Evolutionary conservation across 1,284 basidiomycete species (phyloP), one percentile per base, ranked within the genome.

Genomic region (Ganoderma multipileum): DNA sequence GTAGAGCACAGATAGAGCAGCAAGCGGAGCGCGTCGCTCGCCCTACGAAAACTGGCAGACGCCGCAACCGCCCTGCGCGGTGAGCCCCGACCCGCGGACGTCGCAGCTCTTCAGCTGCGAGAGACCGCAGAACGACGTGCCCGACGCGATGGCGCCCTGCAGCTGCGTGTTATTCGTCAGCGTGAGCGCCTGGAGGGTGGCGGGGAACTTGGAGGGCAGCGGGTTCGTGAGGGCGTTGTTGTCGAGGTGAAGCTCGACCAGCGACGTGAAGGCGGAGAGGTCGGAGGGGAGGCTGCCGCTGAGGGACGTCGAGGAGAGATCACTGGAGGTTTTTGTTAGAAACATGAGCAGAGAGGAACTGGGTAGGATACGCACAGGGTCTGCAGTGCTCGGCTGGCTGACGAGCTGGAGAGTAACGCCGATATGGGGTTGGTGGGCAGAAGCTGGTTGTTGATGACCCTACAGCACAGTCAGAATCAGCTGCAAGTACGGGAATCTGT

Each of bases 371-470:
- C 80, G 58, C 70, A 81, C 80, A 86, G 78, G 0, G 81, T 80
- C 54, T 78, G 77, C 3, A 86, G 75, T 14, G 80, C 77, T 5
- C 18, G 60, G 5, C 39, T 62, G 9, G 52, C 52, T 14, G 57
- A 59, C 5, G 77, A 66, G 36, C 83, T 82, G 0, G 75, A 75
- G 33, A 78, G 75, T 2, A 86, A 67, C 0, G 75, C 69, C 1
- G 78, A 68, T 7, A 86, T 75, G 0, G 78, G 75, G 44, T 79
- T 78, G 3, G 74, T 74, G 3, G 82, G 65, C 3, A 72, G 44
- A 16, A 71, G 61, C 64, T 84, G 81, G 41, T 76, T 74, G 64
- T 80, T 81, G 42, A 84, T 77, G 41, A 82, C 73, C 9, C 82
- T 83, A 68, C 18, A 3, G 26, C 11, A 12, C 11, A 33, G 8